phyloP scores from a whole-genome alignment of 2,329 filamentous ascomycete species.

The Curvularia verruculosa region DNA sequence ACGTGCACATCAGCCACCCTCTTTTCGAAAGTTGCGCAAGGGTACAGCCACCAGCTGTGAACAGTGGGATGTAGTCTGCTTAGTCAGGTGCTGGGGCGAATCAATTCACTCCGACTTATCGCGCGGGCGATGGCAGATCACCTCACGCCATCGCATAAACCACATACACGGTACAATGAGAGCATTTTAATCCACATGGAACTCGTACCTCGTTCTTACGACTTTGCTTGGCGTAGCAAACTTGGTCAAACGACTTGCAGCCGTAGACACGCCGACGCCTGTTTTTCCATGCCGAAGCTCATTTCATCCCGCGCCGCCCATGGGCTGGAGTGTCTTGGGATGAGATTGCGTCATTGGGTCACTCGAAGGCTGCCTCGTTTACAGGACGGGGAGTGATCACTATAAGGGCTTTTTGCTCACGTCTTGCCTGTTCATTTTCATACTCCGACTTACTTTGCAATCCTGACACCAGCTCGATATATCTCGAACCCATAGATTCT shows the following conservation, averaged over 20 bases:
- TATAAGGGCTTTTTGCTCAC: conserved; percentile 37
- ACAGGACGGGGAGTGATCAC: conserved; percentile 33
- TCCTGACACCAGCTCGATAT: conserved; percentile 16
- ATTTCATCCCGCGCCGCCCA: conserved; percentile 39
- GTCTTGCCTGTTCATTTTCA: conserved; percentile 9
- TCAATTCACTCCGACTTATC: conserved; percentile 41
- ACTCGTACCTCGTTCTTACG: conserved; percentile 19
- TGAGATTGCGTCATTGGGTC: conserved; percentile 39
- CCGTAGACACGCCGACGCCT: conserved; percentile 22
- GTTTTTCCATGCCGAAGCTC: conserved; percentile 20
- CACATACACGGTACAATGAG: conserved; percentile 19
- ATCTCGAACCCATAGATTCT: conserved; percentile 15
- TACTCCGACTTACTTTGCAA: conserved; percentile 13
- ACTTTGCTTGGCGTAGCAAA: conserved; percentile 26
- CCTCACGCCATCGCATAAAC: conserved; percentile 43
- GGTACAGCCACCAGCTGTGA: conserved; percentile 14
- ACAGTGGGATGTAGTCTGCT: conserved; percentile 33
- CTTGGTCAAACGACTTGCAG: conserved; percentile 25
- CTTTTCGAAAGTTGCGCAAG: conserved; percentile 18
- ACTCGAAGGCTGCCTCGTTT: conserved; percentile 21
- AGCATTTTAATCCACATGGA: conserved; percentile 11
- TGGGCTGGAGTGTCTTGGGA: conserved; percentile 17
- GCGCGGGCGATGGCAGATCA: conserved; percentile 30
- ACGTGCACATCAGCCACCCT: conserved; percentile 14
- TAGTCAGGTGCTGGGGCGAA: conserved; percentile 38